Conservation (phyloP, 805 yeast genomes). For the Saccharomyces jurei region DNA sequence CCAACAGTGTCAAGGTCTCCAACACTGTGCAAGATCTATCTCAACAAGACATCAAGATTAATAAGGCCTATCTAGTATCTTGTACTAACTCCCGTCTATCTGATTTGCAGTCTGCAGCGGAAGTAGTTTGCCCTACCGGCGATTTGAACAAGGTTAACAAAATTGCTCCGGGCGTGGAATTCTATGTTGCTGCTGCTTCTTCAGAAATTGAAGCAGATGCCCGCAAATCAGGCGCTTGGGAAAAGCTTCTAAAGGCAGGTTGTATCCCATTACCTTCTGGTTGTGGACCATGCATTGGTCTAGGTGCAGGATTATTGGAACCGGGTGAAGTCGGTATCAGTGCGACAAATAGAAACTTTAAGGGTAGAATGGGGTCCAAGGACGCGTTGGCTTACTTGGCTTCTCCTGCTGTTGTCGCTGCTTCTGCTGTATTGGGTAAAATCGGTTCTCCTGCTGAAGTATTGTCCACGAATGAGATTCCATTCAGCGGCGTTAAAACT, state of each 20-base stretch:
- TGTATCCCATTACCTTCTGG: constrained; percentile 95
- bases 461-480: constrained; percentile 47
- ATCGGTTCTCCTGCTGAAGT: constrained; percentile 90
- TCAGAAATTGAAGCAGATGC: constrained; percentile 90
- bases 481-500: constrained; percentile 42
- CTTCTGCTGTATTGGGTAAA: constrained; percentile 91
- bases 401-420: constrained; percentile 97
- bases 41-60: constrained; percentile 60
- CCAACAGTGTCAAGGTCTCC: constrained; percentile 91
- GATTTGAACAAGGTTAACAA: constrained; percentile 38
- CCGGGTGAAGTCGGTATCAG: constrained; percentile 97
- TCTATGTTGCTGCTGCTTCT: constrained; percentile 96
- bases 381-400: constrained; percentile 95
- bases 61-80: constrained; percentile 95
- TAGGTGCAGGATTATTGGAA: constrained; percentile 87
- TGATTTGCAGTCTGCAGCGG: constrained; percentile 92
- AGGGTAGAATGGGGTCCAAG: constrained; percentile 97
- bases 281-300: constrained; percentile 98
- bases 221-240: constrained; percentile 87
- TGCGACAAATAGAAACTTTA: constrained; percentile 96
- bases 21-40: constrained; percentile 71
- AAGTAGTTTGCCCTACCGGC: constrained; percentile 47
- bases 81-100: constrained; percentile 93
- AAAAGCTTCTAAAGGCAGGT: constrained; percentile 81
- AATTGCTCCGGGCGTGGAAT: constrained; percentile 84